Conservation (phyloP, 169 alveolate species). For the Haemoproteus tartakovskyi region DNA sequence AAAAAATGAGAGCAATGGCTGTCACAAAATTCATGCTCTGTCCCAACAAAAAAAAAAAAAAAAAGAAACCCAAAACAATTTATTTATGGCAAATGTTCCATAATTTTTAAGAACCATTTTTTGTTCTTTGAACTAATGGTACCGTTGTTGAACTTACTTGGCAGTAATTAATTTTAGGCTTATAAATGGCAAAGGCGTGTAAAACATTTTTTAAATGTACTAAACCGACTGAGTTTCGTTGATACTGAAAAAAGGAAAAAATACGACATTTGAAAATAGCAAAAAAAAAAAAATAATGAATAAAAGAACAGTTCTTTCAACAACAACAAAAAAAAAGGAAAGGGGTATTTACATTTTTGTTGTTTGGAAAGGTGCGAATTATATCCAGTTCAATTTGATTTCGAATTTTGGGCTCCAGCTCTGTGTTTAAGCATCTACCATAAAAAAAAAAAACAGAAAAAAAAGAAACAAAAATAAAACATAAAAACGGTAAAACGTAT, state of each 20-base stretch:
- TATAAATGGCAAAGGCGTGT: conserved; percentile 83
- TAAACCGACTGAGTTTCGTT: conserved; percentile 65
- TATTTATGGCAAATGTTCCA: background rate
- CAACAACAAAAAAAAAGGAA: conserved; percentile 1
- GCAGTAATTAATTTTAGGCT: conserved; percentile 82
- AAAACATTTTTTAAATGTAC: conserved; percentile 76
- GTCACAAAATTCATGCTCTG: conserved; percentile 82
- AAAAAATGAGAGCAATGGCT: conserved; percentile 79
- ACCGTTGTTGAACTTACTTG: conserved; percentile 64
- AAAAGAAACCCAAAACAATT: background rate
- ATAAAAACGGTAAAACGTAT: too few relatives aligned
- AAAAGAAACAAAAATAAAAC: too few relatives aligned
- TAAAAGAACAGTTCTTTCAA: background rate
- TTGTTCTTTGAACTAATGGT: too few relatives aligned
- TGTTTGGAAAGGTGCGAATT: conserved; percentile 82
- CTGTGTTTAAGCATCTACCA: conserved; percentile 60
- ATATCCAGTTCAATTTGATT: conserved; percentile 84
- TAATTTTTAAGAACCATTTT: too few relatives aligned
- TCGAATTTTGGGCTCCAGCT: conserved; percentile 71
- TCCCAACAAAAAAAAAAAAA: too few relatives aligned
- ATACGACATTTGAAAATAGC: too few relatives aligned
- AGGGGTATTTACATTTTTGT: conserved; percentile 71
- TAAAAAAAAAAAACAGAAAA: too few relatives aligned
- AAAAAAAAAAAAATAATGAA: background rate
- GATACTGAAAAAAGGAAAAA: conserved; percentile 28